Conservation (phyloP, 176 grass and related monocot genomes). For the Paspalum notatum region DNA sequence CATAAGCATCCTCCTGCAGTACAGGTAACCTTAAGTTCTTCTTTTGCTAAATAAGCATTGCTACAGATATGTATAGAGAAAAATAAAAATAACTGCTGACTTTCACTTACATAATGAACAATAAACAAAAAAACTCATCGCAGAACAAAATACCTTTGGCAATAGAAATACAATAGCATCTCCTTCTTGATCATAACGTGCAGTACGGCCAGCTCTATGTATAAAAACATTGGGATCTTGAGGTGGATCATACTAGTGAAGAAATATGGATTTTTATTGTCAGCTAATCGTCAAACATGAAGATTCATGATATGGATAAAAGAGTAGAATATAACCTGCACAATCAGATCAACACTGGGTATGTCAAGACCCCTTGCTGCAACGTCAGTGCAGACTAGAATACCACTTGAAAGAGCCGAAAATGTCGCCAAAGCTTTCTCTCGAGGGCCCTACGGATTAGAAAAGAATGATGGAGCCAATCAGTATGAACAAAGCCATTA, state of each 20-base stretch:
- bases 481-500: constrained; percentile 8
- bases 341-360: constrained; percentile 92
- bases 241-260: constrained; percentile 83
- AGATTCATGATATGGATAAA: constrained; percentile 19
- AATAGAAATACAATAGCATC: constrained; percentile 91
- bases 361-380: constrained; percentile 98
- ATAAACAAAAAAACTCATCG: neutral
- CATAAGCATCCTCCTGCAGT: constrained; percentile 86
- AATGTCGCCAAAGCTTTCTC: constrained; percentile 92
- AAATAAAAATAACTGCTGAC: neutral
- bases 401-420: constrained; percentile 81
- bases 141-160: constrained; percentile 63
- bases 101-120: constrained; percentile 24
- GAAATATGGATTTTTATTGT: constrained; percentile 21
- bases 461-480: neutral
- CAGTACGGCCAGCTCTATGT: constrained; percentile 91
- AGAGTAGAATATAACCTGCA: constrained; percentile 63
- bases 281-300: constrained; percentile 8
- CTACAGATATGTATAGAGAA: neutral
- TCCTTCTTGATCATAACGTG: constrained; percentile 86
- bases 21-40: constrained; percentile 18
- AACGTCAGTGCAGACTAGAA: constrained; percentile 96
- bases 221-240: constrained; percentile 99
- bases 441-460: constrained; percentile 58
- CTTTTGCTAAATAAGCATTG: constrained; percentile 5